Evolutionary conservation across 2,329 filamentous ascomycete genomes (phyloP).

Genomic region (Fusarium sp.): DNA sequence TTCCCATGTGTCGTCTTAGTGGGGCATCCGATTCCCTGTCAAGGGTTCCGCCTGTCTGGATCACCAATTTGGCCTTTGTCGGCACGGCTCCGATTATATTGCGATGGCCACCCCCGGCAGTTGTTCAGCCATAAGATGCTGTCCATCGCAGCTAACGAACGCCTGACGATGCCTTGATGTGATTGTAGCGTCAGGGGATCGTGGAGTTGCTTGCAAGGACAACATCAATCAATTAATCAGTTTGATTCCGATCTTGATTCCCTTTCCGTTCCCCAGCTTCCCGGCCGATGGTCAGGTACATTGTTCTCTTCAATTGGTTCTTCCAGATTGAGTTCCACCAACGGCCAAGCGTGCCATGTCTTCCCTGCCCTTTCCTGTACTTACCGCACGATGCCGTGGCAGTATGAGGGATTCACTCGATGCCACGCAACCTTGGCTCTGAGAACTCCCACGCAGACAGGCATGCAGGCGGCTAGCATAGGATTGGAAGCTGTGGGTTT

Average conservation of each 20-base stretch:
- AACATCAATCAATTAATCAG: constrained; percentile 7
- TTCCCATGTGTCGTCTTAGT: constrained; percentile 8
- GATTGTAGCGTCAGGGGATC: constrained; percentile 15
- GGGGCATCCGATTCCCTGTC: constrained; percentile 37
- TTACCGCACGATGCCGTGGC: constrained; percentile 23
- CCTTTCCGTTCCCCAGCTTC: not conserved
- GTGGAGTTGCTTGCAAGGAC: constrained; percentile 6
- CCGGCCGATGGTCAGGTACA: not conserved
- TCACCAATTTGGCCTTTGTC: constrained; percentile 35
- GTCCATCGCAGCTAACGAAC: constrained; percentile 27
- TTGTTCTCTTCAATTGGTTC: not conserved
- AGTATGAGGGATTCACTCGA: not conserved
- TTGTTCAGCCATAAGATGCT: constrained; percentile 25
- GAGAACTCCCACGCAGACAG: constrained; percentile 9
- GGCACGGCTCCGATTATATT: constrained; percentile 26
- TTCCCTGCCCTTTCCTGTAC: not conserved
- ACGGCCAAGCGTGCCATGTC: constrained; percentile 18
- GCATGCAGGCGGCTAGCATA: constrained; percentile 21
- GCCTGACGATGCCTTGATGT: constrained; percentile 24
- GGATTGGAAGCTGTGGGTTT: constrained; percentile 18
- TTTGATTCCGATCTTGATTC: not conserved
- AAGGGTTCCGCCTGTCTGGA: constrained; percentile 35
- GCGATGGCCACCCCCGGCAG: constrained; percentile 25
- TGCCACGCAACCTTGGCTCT: constrained; percentile 26
- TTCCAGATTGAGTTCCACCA: constrained; percentile 23